Evolutionary conservation across 1,139 yeast species (phyloP).

Genomic region (Kurtzmaniella quercitrusa): DNA sequence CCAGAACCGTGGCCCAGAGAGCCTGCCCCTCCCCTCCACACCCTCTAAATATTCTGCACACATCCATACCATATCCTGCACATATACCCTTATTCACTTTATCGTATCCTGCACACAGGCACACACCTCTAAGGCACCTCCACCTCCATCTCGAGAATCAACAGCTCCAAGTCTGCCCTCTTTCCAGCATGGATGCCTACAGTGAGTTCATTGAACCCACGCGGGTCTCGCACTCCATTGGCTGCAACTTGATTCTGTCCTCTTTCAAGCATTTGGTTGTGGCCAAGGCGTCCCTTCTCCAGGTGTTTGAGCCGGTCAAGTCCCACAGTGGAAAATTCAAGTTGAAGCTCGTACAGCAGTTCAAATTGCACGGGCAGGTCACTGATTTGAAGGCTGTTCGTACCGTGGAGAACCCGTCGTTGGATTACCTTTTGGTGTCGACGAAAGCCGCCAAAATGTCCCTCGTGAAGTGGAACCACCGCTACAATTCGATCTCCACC

Average conservation of each 20-base stretch:
- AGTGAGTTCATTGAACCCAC: slow-evolving; percentile 80
- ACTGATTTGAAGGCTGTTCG: slow-evolving; percentile 53
- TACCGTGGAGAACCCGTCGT: slow-evolving; percentile 43
- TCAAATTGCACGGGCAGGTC: slow-evolving; percentile 66
- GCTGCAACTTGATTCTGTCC: slow-evolving; percentile 58
- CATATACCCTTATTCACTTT: too few species aligned
- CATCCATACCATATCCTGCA: too few species aligned
- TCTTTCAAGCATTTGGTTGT: slow-evolving; percentile 54
- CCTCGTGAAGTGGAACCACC: slow-evolving; percentile 66
- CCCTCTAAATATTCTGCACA: too few species aligned
- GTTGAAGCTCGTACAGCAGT: slow-evolving; percentile 59
- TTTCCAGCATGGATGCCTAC: slow-evolving; percentile 66
- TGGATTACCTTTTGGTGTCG: slow-evolving; percentile 63
- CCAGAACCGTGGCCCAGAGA: background rate
- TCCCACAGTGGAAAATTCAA: slow-evolving; percentile 24
- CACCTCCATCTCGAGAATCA: background rate
- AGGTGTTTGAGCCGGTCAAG: slow-evolving; percentile 51
- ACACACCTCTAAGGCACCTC: background rate
- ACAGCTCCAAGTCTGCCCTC: too few species aligned
- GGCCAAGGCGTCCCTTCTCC: slow-evolving; percentile 70
- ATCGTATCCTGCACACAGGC: too few species aligned
- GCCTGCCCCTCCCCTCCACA: too few species aligned
- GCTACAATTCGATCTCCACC: slow-evolving; percentile 52
- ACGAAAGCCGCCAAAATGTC: slow-evolving; percentile 78
- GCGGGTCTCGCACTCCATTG: slow-evolving; percentile 58